These are phyloP conservation scores for Stentor roeselii DNA, from an alignment of 73 alveolate species.

Conservation along the genomic window DNA sequence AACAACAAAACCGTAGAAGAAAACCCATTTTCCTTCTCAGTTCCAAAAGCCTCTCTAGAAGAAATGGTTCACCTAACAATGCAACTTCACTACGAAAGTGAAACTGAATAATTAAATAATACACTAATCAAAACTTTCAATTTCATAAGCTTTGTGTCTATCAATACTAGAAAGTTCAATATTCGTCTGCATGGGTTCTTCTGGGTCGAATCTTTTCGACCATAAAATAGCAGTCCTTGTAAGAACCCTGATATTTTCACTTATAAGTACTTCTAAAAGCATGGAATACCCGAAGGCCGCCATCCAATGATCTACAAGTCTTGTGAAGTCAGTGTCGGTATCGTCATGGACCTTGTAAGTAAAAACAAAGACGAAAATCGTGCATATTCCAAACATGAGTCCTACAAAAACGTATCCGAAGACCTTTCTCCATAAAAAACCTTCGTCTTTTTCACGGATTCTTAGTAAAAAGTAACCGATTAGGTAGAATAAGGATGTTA, in stretches of 20 bases:
- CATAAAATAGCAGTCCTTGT: not conserved
- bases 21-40: not conserved
- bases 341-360: not conserved
- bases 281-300: not conserved
- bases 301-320: not conserved
- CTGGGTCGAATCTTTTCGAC: conserved; percentile 5
- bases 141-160: not conserved
- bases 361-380: not conserved
- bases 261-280: not conserved
- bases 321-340: not conserved
- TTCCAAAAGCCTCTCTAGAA: not conserved
- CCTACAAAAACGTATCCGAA: not conserved
- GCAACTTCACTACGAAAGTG: not conserved
- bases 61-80: not conserved
- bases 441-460: not conserved
- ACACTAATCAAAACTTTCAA: not conserved
- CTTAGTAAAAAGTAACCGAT: not conserved
- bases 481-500: not conserved
- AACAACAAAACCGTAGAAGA: not conserved
- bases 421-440: not conserved
- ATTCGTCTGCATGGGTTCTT: not conserved
- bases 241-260: not conserved
- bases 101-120: not conserved
- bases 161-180: not conserved
- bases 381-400: not conserved